Conservation (phyloP, 257 asterid genomes). For the Fraxinus pennsylvanica region DNA sequence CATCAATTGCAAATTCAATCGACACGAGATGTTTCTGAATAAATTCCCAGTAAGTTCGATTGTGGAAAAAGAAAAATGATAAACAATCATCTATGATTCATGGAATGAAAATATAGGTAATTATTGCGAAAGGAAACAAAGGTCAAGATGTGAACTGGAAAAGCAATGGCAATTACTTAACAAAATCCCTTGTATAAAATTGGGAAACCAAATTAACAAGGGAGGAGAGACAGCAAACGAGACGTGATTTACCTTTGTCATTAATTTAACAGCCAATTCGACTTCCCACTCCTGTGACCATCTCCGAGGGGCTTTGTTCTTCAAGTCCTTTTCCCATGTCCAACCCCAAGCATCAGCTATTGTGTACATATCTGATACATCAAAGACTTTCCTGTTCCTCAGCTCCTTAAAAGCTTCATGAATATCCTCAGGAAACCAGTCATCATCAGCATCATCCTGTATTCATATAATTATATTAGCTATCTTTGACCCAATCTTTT, state of each 20-base stretch:
- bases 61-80: background rate
- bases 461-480: conserved; percentile 1
- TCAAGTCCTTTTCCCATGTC: conserved; percentile 91
- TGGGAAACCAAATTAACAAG: conserved; percentile 2
- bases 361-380: conserved; percentile 91
- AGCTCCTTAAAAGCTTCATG: conserved; percentile 86
- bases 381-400: conserved; percentile 82
- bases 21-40: background rate
- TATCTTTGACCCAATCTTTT: background rate
- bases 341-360: conserved; percentile 99
- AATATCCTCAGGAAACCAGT: conserved; percentile 95
- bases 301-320: conserved; percentile 82
- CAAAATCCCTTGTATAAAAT: conserved; percentile 11
- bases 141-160: background rate
- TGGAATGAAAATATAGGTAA: background rate
- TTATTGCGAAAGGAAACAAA: background rate
- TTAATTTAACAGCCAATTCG: conserved; percentile 77
- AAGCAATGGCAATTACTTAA: conserved; percentile 2
- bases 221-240: conserved; percentile 18
- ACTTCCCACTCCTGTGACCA: conserved; percentile 99
- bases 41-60: background rate
- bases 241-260: conserved; percentile 59
- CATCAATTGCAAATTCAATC: background rate
- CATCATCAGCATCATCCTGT: conserved; percentile 91
- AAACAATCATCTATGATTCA: background rate